Conservation (phyloP, 768 basidiomycete species). For the Pleurotus giganteus region DNA sequence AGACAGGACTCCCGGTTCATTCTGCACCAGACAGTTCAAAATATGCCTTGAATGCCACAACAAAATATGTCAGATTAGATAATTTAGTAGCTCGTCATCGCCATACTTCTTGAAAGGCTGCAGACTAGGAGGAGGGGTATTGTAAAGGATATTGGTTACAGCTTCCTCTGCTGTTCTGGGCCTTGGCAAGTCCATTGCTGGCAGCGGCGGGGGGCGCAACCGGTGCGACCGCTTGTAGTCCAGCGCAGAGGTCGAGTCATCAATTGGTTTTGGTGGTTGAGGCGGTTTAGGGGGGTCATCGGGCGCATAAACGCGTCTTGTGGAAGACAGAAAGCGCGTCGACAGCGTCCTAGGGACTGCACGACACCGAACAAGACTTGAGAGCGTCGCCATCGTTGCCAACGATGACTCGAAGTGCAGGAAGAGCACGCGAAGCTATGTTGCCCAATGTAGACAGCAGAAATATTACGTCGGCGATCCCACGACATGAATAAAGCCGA, state of each 20-base stretch:
- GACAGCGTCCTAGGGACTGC: constrained; percentile 15
- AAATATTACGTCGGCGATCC: not conserved
- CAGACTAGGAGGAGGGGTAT: constrained; percentile 87
- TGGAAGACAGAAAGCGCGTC: constrained; percentile 37
- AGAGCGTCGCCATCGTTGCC: constrained; percentile 7
- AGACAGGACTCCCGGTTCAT: constrained; percentile 98
- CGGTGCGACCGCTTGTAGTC: constrained; percentile 84
- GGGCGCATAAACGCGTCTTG: constrained; percentile 27
- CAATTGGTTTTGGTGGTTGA: constrained; percentile 75
- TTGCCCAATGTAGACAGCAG: not conserved
- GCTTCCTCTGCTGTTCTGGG: constrained; percentile 90
- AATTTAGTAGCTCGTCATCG: not conserved
- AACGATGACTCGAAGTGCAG: not conserved
- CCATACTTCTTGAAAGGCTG: constrained; percentile 91
- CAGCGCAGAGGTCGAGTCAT: constrained; percentile 92
- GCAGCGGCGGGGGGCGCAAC: constrained; percentile 78
- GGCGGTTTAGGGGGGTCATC: constrained; percentile 40
- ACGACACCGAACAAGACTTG: not conserved
- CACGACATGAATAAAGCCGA: constrained; percentile 1
- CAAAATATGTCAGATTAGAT: constrained; percentile 11
- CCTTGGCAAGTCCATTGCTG: constrained; percentile 81
- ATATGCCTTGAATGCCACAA: constrained; percentile 63
- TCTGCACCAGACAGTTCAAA: constrained; percentile 97
- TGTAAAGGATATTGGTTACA: constrained; percentile 96
- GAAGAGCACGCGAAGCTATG: not conserved